phyloP scores from a whole-genome alignment of 805 yeast species.

The Candida multigemmis region DNA sequence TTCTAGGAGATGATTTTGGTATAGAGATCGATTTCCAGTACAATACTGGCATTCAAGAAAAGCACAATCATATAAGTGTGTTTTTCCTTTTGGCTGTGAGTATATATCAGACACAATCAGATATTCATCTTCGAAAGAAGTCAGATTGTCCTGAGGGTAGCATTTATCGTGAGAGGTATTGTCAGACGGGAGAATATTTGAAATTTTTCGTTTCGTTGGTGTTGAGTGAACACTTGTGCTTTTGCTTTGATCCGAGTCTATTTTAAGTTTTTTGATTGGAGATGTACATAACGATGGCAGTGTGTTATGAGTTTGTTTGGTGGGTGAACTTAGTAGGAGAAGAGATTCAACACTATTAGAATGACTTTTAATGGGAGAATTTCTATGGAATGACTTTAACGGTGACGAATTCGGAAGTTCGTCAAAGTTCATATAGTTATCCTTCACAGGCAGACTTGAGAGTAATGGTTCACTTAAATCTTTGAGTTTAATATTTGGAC shows the following conservation, averaged over 20 bases:
- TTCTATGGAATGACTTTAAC: not conserved
- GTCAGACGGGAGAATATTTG: not conserved
- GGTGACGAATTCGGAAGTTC: too few relatives aligned
- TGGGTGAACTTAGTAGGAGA: not conserved
- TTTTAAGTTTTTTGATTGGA: not conserved
- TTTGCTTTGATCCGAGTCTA: constrained; percentile 3
- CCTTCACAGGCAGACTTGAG: too few relatives aligned
- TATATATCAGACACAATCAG: constrained; percentile 9
- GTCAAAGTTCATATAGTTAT: too few relatives aligned
- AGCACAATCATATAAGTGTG: constrained; percentile 17
- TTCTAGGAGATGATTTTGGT: constrained; percentile 15
- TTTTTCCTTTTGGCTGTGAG: constrained; percentile 1
- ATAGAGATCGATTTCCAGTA: constrained; percentile 17
- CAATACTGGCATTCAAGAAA: constrained; percentile 15
- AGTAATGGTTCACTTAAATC: too few relatives aligned
- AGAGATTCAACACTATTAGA: not conserved
- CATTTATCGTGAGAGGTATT: not conserved
- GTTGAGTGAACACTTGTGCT: too few relatives aligned
- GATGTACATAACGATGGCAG: constrained; percentile 1
- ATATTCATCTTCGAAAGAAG: constrained; percentile 15
- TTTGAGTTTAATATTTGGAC: constrained; percentile 3
- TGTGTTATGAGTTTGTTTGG: not conserved
- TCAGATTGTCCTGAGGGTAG: not conserved
- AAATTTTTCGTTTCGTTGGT: not conserved
- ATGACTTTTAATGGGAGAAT: not conserved